Evolutionary conservation across 2,329 filamentous ascomycete species (phyloP).

Genomic region (Talaromyces sp.): DNA sequence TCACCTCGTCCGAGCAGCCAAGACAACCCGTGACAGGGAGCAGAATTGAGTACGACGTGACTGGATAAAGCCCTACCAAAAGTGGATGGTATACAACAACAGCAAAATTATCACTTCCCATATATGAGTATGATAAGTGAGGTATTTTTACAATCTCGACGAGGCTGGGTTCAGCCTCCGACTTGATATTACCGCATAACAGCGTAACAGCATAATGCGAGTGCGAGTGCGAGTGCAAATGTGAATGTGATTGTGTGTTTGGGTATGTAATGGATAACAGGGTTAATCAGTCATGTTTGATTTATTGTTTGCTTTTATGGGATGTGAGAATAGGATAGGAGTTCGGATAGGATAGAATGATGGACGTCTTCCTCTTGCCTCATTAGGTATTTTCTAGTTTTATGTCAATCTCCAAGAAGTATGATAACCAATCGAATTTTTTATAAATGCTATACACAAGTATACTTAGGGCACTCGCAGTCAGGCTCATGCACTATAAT

Average conservation of each 20-base stretch:
- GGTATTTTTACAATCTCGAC: neutral
- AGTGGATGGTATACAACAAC: neutral
- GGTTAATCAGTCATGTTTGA: neutral
- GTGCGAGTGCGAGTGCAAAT: neutral
- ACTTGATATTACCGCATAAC: neutral
- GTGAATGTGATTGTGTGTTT: neutral
- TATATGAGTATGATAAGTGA: neutral
- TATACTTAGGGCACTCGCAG: too few species aligned
- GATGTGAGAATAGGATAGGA: slow-evolving; percentile 3
- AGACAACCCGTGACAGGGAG: neutral
- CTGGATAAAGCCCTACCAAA: neutral
- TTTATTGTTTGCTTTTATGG: neutral
- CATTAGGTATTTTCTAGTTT: neutral
- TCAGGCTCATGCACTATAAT: too few species aligned
- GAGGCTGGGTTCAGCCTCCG: neutral
- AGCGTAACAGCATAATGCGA: neutral
- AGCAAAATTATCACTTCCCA: neutral
- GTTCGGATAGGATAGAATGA: slow-evolving; percentile 5
- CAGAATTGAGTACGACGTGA: neutral
- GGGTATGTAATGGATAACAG: neutral
- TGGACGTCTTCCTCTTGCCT: neutral
- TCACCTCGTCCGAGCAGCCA: neutral
- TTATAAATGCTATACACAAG: neutral
- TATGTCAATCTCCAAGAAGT: neutral
- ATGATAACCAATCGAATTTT: neutral